Conservation (phyloP, 2,329 filamentous ascomycete species). For the Byssochlamys sp. region DNA sequence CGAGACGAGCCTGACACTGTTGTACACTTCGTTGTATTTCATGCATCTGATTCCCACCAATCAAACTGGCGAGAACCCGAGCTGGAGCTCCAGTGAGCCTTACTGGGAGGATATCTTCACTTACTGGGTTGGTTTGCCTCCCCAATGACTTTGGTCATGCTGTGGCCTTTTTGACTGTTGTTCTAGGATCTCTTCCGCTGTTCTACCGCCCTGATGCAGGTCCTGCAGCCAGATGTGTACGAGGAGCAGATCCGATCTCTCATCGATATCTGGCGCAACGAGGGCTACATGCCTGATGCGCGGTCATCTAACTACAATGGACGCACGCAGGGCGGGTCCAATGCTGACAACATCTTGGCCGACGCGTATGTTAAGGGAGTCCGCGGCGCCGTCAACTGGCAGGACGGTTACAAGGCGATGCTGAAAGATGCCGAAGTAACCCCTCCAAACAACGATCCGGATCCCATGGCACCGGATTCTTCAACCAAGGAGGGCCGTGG, state of each 20-base stretch:
- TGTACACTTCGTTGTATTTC: slow-evolving; percentile 62
- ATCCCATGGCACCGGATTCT: slow-evolving; percentile 44
- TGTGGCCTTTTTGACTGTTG: slow-evolving; percentile 15
- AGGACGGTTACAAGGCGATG: slow-evolving; percentile 54
- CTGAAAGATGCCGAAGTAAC: slow-evolving; percentile 56
- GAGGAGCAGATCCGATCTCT: slow-evolving; percentile 58
- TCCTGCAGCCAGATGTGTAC: slow-evolving; percentile 54
- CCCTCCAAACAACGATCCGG: slow-evolving; percentile 50
- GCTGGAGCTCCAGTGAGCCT: slow-evolving; percentile 55
- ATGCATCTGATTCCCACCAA: slow-evolving; percentile 62
- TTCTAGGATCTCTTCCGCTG: slow-evolving; percentile 50
- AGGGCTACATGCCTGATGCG: slow-evolving; percentile 56
- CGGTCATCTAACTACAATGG: slow-evolving; percentile 62
- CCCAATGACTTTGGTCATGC: background rate
- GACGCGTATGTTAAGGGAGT: slow-evolving; percentile 63
- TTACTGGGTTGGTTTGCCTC: slow-evolving; percentile 43
- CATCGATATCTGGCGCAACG: slow-evolving; percentile 58
- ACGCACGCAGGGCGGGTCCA: slow-evolving; percentile 59
- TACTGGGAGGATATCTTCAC: slow-evolving; percentile 66
- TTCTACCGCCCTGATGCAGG: slow-evolving; percentile 54
- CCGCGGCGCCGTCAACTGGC: slow-evolving; percentile 54
- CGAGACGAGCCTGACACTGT: slow-evolving; percentile 45
- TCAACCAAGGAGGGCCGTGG: slow-evolving; percentile 60
- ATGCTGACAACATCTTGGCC: slow-evolving; percentile 61
- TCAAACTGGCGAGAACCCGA: slow-evolving; percentile 60